Evolutionary conservation across 2,329 filamentous ascomycete genomes (phyloP).

Genomic region (Phaeosphaeria sp.): DNA sequence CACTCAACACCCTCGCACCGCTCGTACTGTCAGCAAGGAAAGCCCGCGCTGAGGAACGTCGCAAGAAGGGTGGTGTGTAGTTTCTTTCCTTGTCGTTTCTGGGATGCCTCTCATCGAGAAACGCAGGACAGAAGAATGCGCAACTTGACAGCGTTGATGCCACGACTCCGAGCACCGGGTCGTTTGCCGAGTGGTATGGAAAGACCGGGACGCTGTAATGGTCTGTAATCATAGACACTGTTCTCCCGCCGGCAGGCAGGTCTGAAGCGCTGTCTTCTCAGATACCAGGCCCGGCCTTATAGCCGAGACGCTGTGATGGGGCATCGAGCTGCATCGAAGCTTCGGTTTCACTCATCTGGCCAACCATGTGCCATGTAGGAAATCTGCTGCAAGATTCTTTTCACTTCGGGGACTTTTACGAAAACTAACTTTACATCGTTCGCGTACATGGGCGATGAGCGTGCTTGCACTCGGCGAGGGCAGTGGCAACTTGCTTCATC

Average conservation of each 20-base stretch:
- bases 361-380: neutral
- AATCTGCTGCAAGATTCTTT: neutral
- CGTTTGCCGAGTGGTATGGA: conserved; percentile 41
- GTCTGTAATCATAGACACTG: neutral
- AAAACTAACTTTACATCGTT: neutral
- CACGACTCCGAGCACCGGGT: conserved; percentile 24
- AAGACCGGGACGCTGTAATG: conserved; percentile 19
- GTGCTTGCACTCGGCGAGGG: neutral
- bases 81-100: conserved; percentile 22
- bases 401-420: neutral
- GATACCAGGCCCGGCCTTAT: neutral
- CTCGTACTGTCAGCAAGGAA: conserved; percentile 85
- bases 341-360: neutral
- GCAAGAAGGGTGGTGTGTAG: conserved; percentile 56
- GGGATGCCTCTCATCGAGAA: conserved; percentile 35
- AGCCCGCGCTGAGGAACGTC: conserved; percentile 79
- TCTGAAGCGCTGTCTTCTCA: neutral
- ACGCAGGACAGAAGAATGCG: conserved; percentile 29
- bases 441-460: neutral
- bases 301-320: neutral
- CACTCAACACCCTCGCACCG: conserved; percentile 75
- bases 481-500: neutral
- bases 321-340: neutral
- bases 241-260: neutral
- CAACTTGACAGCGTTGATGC: conserved; percentile 26